Conservation (phyloP, 2,329 filamentous ascomycete genomes). For the Lojkania enalia region DNA sequence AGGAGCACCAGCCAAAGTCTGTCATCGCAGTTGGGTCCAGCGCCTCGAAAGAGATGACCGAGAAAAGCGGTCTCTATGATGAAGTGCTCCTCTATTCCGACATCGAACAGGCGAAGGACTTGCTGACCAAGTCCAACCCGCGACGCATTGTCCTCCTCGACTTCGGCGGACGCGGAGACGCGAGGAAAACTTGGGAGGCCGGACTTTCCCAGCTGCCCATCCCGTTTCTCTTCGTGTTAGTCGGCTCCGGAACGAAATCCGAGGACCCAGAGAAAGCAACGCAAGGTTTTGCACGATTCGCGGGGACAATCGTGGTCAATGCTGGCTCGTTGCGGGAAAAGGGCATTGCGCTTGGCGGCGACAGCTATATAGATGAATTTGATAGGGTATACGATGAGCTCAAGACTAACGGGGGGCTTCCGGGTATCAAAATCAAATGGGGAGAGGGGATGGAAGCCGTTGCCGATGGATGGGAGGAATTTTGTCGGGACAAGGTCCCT, state of each 20-base stretch:
- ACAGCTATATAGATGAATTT: conserved; percentile 22
- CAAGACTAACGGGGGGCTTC: conserved; percentile 17
- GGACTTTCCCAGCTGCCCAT: conserved; percentile 4
- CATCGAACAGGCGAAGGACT: conserved; percentile 1
- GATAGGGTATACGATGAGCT: conserved; percentile 19
- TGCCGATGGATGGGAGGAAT: conserved; percentile 26
- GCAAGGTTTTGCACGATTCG: conserved; percentile 4
- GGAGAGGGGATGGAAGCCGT: conserved; percentile 24
- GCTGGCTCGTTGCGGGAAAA: conserved; percentile 25
- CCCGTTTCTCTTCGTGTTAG: conserved; percentile 15
- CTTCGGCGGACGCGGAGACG: conserved; percentile 25
- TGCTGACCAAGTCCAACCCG: conserved; percentile 3
- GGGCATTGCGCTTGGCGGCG: conserved; percentile 22
- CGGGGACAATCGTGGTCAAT: conserved; percentile 19
- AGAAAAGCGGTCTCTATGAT: conserved; percentile 26
- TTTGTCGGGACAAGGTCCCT: conserved; percentile 25
- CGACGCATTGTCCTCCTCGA: conserved; percentile 22
- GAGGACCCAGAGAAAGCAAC: conserved; percentile 11
- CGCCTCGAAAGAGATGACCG: conserved; percentile 14
- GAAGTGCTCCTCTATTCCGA: conserved; percentile 19
- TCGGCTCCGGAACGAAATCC: conserved; percentile 22
- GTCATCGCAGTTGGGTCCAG: conserved; percentile 26
- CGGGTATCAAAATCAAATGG: conserved; percentile 23
- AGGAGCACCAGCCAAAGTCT: conserved; percentile 18
- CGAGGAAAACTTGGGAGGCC: conserved; percentile 11